Evolutionary conservation across 1,139 yeast species (phyloP), one percentile per base, ranked within the genome.

Genomic region (Pneumocystis sp.): DNA sequence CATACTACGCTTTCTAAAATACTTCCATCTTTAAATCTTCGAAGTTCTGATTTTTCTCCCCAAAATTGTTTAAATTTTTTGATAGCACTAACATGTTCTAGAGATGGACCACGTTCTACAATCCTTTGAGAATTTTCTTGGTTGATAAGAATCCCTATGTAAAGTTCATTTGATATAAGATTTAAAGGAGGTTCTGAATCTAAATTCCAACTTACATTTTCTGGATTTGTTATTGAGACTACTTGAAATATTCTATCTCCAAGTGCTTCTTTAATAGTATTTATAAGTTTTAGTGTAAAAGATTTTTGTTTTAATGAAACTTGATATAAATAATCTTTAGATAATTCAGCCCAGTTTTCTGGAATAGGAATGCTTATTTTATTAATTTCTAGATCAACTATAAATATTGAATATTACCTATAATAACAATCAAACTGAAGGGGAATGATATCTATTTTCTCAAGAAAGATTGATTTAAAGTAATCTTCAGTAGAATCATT

Each of bases 1-100:
- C 97, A 93, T 44, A 89, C 86, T 65, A 93, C 95, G 75, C 96
- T 87, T 75, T 93, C 95, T 69, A 84, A 85, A 68, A 95, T 89
- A 2, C 86, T 79, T 42, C 97, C 97, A 74, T 91, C 96, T 59
- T 75, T 76, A 77, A 91, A 95, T 73, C 95, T 83, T 78, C 99
- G 84, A 67, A 93, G 79, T 19, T 95, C 89, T 0, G 96, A 85
- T 70, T 83, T 85, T 17, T 82, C 74, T 2, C 97, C 97, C 99
- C 98, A 95, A 73, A 93, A 91, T 4, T 83, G 78, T 70, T 89
- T 83, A 77, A 95, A 93, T 65, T 81, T 80, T 8, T 78, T 74
- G 6, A 86, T 84, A 42, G 81, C 85, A 40, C 79, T 80, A 61
- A 81, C 83, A 63, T 83, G 82, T 66, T 82, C 82, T 4, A 78